phyloP scores from a whole-genome alignment of 805 yeast genomes.

The Scheffersomyces lignosus region DNA sequence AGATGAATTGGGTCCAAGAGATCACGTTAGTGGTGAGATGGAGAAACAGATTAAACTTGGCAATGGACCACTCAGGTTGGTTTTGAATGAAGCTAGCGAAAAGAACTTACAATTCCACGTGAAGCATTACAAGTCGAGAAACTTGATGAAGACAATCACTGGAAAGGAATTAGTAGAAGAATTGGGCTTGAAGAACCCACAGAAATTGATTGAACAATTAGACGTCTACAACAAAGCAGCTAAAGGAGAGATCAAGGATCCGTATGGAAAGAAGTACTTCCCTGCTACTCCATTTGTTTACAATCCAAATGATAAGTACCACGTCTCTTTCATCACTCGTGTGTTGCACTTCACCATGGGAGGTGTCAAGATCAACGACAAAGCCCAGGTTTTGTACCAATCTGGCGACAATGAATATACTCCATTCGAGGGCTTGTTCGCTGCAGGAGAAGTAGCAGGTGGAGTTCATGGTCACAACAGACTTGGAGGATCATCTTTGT shows the following conservation, averaged over 20 bases:
- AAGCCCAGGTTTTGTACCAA: constrained; percentile 39
- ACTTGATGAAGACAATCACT: constrained; percentile 49
- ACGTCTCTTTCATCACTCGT: constrained; percentile 55
- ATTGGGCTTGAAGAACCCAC: constrained; percentile 28
- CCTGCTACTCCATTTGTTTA: constrained; percentile 47
- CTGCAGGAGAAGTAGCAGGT: constrained; percentile 48
- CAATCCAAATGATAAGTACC: constrained; percentile 35
- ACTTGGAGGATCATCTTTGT: constrained; percentile 43
- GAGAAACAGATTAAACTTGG: constrained; percentile 40
- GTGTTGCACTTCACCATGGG: constrained; percentile 73
- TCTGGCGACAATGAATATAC: constrained; percentile 17
- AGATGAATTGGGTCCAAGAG: constrained; percentile 61
- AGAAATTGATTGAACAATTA: constrained; percentile 31
- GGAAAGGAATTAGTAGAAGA: constrained; percentile 46
- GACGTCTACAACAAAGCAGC: constrained; percentile 43
- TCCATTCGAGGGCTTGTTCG: constrained; percentile 38
- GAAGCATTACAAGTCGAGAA: constrained; percentile 56
- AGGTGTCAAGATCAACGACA: constrained; percentile 56
- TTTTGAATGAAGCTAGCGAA: constrained; percentile 49
- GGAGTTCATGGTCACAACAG: constrained; percentile 48
- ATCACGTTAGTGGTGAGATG: constrained; percentile 60
- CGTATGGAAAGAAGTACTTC: constrained; percentile 49
- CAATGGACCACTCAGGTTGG: constrained; percentile 49
- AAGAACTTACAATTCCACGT: constrained; percentile 49
- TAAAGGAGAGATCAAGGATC: constrained; percentile 36